phyloP scores from a whole-genome alignment of 192 early-diverging fungal genomes.

The Borealophlyctis nickersoniae region DNA sequence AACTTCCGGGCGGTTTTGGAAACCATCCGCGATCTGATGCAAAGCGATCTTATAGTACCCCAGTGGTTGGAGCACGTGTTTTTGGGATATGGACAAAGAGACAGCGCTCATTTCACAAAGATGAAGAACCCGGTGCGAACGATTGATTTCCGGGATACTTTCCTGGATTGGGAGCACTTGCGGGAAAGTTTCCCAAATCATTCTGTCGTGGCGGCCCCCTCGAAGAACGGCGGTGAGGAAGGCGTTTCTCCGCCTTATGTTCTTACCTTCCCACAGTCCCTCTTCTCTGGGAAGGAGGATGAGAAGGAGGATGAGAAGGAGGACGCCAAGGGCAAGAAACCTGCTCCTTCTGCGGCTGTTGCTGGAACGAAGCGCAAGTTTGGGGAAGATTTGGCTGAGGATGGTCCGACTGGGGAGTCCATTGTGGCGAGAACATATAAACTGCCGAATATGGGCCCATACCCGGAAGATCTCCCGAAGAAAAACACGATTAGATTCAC shows the following conservation, averaged over 20 bases:
- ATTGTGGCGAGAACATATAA: conserved; percentile 65
- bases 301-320: conserved; percentile 31
- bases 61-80: conserved; percentile 89
- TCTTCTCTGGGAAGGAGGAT: too few species aligned
- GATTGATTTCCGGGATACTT: conserved; percentile 88
- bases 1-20: conserved; percentile 92
- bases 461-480: conserved; percentile 65
- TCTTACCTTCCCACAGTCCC: conserved; percentile 61
- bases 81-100: conserved; percentile 93
- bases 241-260: conserved; percentile 70
- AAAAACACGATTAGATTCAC: conserved; percentile 83
- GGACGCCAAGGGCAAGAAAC: too few species aligned
- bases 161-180: conserved; percentile 78
- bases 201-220: too few species aligned
- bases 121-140: conserved; percentile 48
- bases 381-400: conserved; percentile 32
- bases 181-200: conserved; percentile 62
- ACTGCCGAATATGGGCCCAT: conserved; percentile 68
- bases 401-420: conserved; percentile 34
- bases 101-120: conserved; percentile 67
- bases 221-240: conserved; percentile 28
- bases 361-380: conserved; percentile 39
- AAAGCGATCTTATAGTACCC: conserved; percentile 78
- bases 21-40: conserved; percentile 84
- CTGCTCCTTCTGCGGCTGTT: neutral